A percentile compares a stretch with the other conserved stretches of the same genome.
phyloP scores from a whole-genome alignment of 2,329 filamentous ascomycete species.

The Coniochaeta hoffmannii region DNA sequence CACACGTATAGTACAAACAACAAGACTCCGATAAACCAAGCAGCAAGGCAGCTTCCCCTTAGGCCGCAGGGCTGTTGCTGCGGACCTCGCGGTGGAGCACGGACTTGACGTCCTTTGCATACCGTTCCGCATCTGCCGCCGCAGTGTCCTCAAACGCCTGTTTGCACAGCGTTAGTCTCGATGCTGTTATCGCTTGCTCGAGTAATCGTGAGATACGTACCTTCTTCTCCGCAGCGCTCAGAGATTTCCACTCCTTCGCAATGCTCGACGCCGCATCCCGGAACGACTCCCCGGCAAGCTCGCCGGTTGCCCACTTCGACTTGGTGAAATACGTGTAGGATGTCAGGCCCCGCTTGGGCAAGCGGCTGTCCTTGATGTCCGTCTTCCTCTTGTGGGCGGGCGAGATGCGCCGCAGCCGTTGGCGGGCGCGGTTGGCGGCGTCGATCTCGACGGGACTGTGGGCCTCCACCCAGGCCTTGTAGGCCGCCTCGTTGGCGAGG shows the following conservation, averaged over 20 bases:
- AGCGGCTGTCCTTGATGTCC: conserved; percentile 37
- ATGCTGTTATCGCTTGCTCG: background rate
- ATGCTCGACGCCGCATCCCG: conserved; percentile 18
- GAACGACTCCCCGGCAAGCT: conserved; percentile 8
- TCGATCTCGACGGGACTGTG: conserved; percentile 30
- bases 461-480: conserved; percentile 41
- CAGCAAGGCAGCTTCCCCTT: background rate
- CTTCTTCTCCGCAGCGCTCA: conserved; percentile 29
- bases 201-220: background rate
- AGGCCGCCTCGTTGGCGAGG: conserved; percentile 27
- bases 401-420: conserved; percentile 28
- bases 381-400: conserved; percentile 6
- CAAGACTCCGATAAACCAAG: background rate
- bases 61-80: background rate
- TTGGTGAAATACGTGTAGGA: conserved; percentile 30
- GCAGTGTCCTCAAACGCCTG: conserved; percentile 9
- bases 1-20: background rate
- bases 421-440: conserved; percentile 41
- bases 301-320: conserved; percentile 26
- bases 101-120: background rate
- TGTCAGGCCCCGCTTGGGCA: conserved; percentile 29
- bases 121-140: background rate
- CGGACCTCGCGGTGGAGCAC: background rate
- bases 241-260: conserved; percentile 31
- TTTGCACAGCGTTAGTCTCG: conserved; percentile 3